Conservation (phyloP, 2,329 filamentous ascomycete species). For the Trichoderma endophyticum region DNA sequence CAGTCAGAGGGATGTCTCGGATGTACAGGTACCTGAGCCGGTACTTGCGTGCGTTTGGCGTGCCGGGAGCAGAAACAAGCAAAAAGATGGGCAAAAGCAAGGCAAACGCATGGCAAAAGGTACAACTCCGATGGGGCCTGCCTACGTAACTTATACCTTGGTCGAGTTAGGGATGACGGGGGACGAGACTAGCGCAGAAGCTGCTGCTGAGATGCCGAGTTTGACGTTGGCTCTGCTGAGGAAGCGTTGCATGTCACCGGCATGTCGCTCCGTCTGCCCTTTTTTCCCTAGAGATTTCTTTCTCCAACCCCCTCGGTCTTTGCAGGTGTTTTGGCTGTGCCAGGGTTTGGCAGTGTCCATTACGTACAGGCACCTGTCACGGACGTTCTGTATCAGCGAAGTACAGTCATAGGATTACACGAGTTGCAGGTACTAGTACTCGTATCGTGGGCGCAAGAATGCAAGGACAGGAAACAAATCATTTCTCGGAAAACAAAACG, state of each 20-base stretch:
- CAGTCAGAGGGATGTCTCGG: constrained; percentile 28
- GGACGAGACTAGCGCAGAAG: background rate
- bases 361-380: constrained; percentile 8
- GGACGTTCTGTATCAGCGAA: background rate
- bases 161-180: background rate
- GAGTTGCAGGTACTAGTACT: background rate
- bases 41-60: background rate
- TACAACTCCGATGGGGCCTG: background rate
- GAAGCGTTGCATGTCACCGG: constrained; percentile 1
- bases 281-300: background rate
- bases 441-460: background rate
- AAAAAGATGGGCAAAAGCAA: background rate
- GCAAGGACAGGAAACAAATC: background rate
- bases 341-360: background rate
- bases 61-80: background rate
- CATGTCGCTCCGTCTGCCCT: background rate
- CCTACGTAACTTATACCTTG: background rate
- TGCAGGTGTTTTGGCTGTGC: background rate
- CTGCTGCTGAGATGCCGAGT: background rate
- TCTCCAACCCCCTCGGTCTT: background rate
- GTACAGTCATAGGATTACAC: background rate
- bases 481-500: background rate
- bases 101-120: background rate
- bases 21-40: background rate
- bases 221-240: background rate